These are phyloP conservation scores for Seiridium cupressi DNA, from an alignment of 2,329 filamentous ascomycete species.

Conservation along the genomic window DNA sequence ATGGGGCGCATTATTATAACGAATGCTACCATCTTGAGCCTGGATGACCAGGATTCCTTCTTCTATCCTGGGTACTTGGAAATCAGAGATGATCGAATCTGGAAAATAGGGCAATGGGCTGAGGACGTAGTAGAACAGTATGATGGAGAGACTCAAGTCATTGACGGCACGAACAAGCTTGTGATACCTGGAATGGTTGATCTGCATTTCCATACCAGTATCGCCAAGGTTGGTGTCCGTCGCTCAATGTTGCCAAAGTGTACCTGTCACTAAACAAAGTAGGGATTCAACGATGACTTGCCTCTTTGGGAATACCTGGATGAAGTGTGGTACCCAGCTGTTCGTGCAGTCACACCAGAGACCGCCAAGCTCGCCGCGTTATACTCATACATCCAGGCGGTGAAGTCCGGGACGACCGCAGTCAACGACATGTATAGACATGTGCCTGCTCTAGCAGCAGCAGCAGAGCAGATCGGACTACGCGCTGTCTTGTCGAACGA, in stretches of 20 bases:
- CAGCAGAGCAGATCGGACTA: conserved; percentile 18
- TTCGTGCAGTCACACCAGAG: conserved; percentile 16
- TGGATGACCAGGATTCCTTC: conserved; percentile 18
- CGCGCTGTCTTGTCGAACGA: conserved; percentile 18
- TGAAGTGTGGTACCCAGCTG: conserved; percentile 20
- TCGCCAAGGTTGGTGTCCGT: conserved; percentile 16
- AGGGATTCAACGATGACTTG: conserved; percentile 19
- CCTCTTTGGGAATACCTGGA: conserved; percentile 23
- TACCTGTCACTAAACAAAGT: background rate
- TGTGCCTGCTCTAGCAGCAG: conserved; percentile 14
- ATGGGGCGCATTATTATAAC: conserved; percentile 16
- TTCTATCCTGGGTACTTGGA: conserved; percentile 18
- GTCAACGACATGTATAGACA: conserved; percentile 25
- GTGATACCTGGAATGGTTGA: conserved; percentile 21
- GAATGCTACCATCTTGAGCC: conserved; percentile 17
- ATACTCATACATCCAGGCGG: conserved; percentile 17
- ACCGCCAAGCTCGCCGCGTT: conserved; percentile 12
- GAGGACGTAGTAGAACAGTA: conserved; percentile 9
- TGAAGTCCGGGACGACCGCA: conserved; percentile 19
- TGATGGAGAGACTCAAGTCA: conserved; percentile 12
- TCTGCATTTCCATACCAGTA: conserved; percentile 20
- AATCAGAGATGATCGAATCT: conserved; percentile 18
- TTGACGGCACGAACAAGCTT: conserved; percentile 20
- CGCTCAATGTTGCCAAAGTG: background rate
- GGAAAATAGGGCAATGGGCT: conserved; percentile 6